These are phyloP conservation scores for Chrysanthemum makinoi DNA, from an alignment of 129 eudicot species.

Conservation along the genomic window DNA sequence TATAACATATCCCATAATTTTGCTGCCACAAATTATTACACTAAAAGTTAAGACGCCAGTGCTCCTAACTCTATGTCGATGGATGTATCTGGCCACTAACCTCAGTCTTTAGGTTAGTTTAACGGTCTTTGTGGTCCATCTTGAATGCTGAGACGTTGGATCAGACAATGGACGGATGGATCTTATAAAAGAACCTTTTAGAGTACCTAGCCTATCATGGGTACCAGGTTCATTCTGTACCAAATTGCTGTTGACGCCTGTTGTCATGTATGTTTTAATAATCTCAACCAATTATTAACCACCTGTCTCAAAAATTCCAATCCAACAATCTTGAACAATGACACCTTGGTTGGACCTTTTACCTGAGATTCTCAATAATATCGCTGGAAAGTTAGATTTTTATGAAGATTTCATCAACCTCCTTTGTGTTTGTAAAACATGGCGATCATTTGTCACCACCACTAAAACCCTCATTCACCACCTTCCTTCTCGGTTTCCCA, in stretches of 20 bases:
- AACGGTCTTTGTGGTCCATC: not conserved
- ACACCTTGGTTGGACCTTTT: conserved; percentile 23
- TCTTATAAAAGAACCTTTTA: not conserved
- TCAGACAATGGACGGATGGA: not conserved
- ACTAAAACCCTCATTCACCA: not conserved
- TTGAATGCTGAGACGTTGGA: not conserved
- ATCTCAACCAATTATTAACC: not conserved
- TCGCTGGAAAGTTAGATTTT: conserved; percentile 18
- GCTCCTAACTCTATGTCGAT: too few species aligned
- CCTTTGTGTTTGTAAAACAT: conserved; percentile 31
- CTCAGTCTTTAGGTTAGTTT: not conserved
- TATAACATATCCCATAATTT: too few species aligned
- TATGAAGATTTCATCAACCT: conserved; percentile 30
- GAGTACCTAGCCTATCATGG: conserved; percentile 13
- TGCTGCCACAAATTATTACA: too few species aligned
- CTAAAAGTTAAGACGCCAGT: too few species aligned
- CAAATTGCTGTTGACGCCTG: not conserved
- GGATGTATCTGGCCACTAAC: not conserved
- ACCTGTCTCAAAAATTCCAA: conserved; percentile 4
- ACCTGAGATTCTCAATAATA: conserved; percentile 25
- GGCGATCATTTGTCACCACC: conserved; percentile 20
- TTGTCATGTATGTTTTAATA: not conserved
- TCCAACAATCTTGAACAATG: conserved; percentile 10
- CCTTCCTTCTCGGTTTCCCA: conserved; percentile 28
- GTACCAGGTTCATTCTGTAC: conserved; percentile 16